Evolutionary conservation across 352 stramenopile genomes (phyloP).

Genomic region (Globisporangium irregulare): DNA sequence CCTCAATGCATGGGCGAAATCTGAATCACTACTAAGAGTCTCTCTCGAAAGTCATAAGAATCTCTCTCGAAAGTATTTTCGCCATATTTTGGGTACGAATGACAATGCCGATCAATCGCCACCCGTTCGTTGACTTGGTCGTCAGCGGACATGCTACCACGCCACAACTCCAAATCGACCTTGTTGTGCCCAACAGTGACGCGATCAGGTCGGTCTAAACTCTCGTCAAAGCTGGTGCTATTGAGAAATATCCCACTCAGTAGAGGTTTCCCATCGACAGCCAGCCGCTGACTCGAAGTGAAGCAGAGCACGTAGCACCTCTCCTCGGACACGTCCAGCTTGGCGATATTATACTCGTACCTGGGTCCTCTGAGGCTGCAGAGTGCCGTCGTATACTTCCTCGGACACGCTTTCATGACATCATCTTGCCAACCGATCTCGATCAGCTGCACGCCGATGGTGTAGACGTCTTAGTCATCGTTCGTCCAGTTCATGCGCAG

Average conservation of each 20-base stretch:
- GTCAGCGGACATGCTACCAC: background rate
- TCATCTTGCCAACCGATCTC: constrained; percentile 4
- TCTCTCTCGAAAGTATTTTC: background rate
- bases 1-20: too few relatives aligned
- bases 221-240: constrained; percentile 1
- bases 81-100: background rate
- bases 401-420: background rate
- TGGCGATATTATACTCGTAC: constrained; percentile 4
- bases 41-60: background rate
- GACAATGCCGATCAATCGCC: background rate
- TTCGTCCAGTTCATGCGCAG: constrained; percentile 1
- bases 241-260: constrained; percentile 3
- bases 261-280: background rate
- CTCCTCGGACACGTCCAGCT: constrained; percentile 1
- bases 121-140: background rate
- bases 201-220: background rate
- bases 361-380: background rate
- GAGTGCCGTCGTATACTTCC: background rate
- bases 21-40: too few relatives aligned
- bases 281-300: background rate
- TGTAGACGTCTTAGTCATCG: background rate
- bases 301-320: constrained; percentile 2
- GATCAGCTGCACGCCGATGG: background rate
- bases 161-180: background rate
- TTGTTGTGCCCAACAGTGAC: background rate